Evolutionary conservation across 169 alveolate genomes (phyloP), one percentile per base, ranked within the genome.

Genomic region (Babesia microti): DNA sequence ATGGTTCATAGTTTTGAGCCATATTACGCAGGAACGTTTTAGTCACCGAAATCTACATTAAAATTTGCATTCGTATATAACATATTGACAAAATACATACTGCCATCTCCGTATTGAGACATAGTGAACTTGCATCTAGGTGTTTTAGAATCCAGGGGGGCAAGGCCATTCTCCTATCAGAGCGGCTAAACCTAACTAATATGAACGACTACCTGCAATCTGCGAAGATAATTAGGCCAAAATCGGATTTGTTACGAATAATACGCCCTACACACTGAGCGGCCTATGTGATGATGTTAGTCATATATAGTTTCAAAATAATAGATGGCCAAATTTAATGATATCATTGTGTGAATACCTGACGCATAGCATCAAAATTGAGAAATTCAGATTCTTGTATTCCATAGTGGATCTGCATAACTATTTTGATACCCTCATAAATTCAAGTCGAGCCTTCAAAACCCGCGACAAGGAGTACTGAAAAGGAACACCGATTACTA

Each of bases 311-410:
- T 18, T 9, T 9, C 35, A 18, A 37, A 37, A 18, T 7, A 37
- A 14, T 9, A 12, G 45, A 14, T 9, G 45, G 11, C 7, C 35
- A 14, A 11, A 18, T 7, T 9, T 7, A 9, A 37, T 7, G 17
- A 37, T 7, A 37, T 11, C 35, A 7, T 11, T 12, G 6, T 27
- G 32, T 7, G 18, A 7, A 3, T 26, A 50, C 73, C 40, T 87
- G 96, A 19, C 99, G 84, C 97, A 95, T 92, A 1, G 99, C 99
- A 63, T 95, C 99, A 66, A 95, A 95, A 22, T 95, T 91, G 22
- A 95, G 72, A 54, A 92, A 95, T 59, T 95, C 99, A 53, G 79
- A 85, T 68, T 95, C 98, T 50, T 85, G 78, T 18, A 92, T 89
- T 44, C 88, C 87, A 60, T 88, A 89, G 42, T 89, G 87, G 46